phyloP scores from a whole-genome alignment of 139 green algal genomes.

The Closterium sp. region DNA sequence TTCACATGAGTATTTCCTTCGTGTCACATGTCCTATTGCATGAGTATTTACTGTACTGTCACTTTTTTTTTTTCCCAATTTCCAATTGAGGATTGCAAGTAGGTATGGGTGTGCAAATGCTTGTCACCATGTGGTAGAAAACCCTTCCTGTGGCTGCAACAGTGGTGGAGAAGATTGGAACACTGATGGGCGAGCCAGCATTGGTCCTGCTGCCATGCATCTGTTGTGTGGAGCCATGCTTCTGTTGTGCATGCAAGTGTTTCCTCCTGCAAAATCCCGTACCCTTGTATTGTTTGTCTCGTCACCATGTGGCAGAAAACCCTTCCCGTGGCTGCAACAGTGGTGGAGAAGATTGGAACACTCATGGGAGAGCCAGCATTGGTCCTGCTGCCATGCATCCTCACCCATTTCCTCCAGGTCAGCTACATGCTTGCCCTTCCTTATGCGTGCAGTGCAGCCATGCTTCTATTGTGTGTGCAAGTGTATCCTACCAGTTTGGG shows the following conservation, averaged over 20 bases:
- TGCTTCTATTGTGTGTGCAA: too few species aligned
- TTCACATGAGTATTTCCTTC: too few species aligned
- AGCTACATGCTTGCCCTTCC: background rate
- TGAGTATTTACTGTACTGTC: too few species aligned
- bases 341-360: background rate
- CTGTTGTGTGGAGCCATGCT: background rate
- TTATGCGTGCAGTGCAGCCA: too few species aligned
- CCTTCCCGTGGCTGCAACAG: background rate
- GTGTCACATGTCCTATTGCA: too few species aligned
- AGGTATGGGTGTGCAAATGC: background rate
- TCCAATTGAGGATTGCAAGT: background rate
- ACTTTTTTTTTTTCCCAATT: background rate
- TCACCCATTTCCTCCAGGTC: slow-evolving; percentile 8
- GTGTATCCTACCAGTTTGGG: too few species aligned
- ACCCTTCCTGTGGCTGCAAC: background rate
- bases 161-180: slow-evolving; percentile 1
- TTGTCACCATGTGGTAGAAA: background rate
- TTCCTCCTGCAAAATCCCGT: too few species aligned
- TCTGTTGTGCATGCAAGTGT: too few species aligned
- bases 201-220: slow-evolving; percentile 2
- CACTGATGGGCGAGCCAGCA: background rate
- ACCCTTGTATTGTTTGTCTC: too few species aligned
- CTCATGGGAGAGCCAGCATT: background rate
- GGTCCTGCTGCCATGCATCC: slow-evolving; percentile 4
- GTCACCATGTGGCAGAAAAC: background rate